Base-by-base conservation (phyloP, 257 asterid genomes). In the Nicotiana sylvestris region DNA sequence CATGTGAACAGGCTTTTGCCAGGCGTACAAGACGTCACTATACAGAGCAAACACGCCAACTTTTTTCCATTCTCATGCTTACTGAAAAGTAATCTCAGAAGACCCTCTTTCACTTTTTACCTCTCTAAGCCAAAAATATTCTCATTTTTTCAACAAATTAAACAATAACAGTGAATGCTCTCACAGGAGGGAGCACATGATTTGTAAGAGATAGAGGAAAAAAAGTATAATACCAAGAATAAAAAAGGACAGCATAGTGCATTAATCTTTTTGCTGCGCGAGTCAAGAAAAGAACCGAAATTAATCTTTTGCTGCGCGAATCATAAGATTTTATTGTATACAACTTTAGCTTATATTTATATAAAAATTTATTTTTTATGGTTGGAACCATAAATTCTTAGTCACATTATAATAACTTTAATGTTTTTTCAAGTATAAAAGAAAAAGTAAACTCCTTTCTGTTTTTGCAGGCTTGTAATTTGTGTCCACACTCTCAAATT, bases 31-130 rank as follows among this genome's bases (percentile, higher is more conserved):
- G 84, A 70, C 84, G 84, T 87, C 88, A 87, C 58, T 77, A 70
- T 57, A 65, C 74, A 80, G 86, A 80, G 81, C 83, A 76, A 82
- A 80, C 88, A 58, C 83, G 86, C 83, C 80, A 87, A 39, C 83
- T 29, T 33, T 67, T 85, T 43, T 85, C 88, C 87, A 37, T 66
- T 83, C 82, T 61, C 82, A 65, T 85, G 87, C 83, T 85, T 82
- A 85, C 82, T 84, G 87, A 58, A 85, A 87, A 83, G 87, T 82
- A 66, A 88, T 76, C n/a, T 70, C 83, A 78, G 49, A 62, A 68
- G 53, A 32, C 37, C 83, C 18, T 43, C 49, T 43, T 61, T 25
- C 66, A n/a, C 80, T 1, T 82, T 85, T 83, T 49, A 74, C 87
- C 86, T 8, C 30, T 32, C 29, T 65, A 46, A 77, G 9, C 66